Percentiles rank a stretch among this genome's conserved stretches.
phyloP scores from a whole-genome alignment of 225 moss, liverwort and hornwort species.

The Marchantia paleacea region DNA sequence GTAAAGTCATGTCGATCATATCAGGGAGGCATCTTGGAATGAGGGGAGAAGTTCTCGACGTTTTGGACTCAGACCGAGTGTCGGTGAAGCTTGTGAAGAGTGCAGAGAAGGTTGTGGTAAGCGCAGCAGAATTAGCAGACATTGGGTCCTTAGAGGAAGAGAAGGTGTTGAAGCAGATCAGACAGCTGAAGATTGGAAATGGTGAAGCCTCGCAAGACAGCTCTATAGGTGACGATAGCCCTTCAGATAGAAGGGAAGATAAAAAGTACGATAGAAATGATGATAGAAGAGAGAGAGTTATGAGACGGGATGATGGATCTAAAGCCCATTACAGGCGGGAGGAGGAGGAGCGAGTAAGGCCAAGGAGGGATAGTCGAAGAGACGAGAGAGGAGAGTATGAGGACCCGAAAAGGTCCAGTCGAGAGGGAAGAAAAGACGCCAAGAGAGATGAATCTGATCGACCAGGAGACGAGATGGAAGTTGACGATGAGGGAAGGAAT shows the following conservation, averaged over 20 bases:
- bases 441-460: slow-evolving; percentile 32
- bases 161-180: slow-evolving; percentile 53
- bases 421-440: slow-evolving; percentile 37
- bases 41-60: slow-evolving; percentile 38
- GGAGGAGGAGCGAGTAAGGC: slow-evolving; percentile 27
- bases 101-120: slow-evolving; percentile 48
- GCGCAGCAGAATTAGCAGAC: slow-evolving; percentile 42
- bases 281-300: slow-evolving; percentile 28
- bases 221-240: slow-evolving; percentile 7
- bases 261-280: slow-evolving; percentile 31
- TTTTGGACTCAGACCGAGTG: slow-evolving; percentile 38
- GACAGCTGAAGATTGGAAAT: slow-evolving; percentile 49
- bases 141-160: slow-evolving; percentile 57
- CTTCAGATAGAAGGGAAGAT: slow-evolving; percentile 16
- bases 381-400: slow-evolving; percentile 29
- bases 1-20: slow-evolving; percentile 57
- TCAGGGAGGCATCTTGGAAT: slow-evolving; percentile 51
- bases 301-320: slow-evolving; percentile 22
- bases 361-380: slow-evolving; percentile 27
- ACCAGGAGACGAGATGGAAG: slow-evolving; percentile 32
- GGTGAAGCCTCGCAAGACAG: slow-evolving; percentile 30
- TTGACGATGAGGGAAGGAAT: slow-evolving; percentile 32
- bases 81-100: slow-evolving; percentile 46
- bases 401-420: slow-evolving; percentile 17
- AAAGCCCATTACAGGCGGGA: slow-evolving; percentile 22